These are phyloP conservation scores for Podaxis pistillaris DNA, from an alignment of 768 basidiomycete genomes.

Conservation along the genomic window DNA sequence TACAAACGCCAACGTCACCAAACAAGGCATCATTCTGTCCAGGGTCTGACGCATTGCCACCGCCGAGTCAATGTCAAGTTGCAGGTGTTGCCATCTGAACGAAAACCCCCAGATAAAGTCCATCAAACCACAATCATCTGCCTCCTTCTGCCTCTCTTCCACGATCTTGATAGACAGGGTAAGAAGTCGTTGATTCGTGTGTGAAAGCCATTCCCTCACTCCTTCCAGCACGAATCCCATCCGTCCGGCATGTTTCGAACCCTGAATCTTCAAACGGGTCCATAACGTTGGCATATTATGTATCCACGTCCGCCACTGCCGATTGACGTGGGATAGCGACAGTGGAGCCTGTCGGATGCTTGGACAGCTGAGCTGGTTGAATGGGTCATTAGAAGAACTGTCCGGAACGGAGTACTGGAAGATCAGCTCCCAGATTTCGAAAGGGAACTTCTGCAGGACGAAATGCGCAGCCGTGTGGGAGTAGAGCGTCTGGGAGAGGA, in stretches of 20 bases:
- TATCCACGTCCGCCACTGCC: neutral
- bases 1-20: neutral
- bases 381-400: neutral
- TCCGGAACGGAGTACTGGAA: neutral
- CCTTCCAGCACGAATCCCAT: neutral
- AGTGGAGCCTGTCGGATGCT: neutral
- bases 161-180: neutral
- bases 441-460: neutral
- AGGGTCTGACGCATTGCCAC: neutral
- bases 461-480: neutral
- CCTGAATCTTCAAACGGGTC: neutral
- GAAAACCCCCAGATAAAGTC: neutral
- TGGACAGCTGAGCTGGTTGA: neutral
- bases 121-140: slow-evolving; percentile 1
- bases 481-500: neutral
- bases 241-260: neutral
- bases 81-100: neutral
- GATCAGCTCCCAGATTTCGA: slow-evolving; percentile 2
- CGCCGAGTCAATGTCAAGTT: neutral
- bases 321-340: neutral
- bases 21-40: neutral
- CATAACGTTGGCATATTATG: neutral
- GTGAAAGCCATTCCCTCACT: neutral
- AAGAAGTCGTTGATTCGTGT: neutral
- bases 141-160: neutral